phyloP scores from a whole-genome alignment of 345 rosid genomes.

The Ceriops decandra region DNA sequence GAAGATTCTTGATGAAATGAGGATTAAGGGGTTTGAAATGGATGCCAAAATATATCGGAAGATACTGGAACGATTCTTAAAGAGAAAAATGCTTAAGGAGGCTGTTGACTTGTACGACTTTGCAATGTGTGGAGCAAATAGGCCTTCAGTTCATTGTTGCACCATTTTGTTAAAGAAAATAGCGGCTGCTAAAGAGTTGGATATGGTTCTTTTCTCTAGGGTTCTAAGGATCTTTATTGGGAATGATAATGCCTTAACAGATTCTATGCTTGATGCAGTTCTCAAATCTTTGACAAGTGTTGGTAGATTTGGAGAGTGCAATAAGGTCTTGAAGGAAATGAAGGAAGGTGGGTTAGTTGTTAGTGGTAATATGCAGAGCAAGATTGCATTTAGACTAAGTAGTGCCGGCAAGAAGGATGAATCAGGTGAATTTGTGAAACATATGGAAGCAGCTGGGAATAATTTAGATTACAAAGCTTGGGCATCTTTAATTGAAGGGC shows the following conservation, averaged over 20 bases:
- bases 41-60: slow-evolving; percentile 53
- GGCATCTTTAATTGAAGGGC: slow-evolving; percentile 66
- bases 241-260: slow-evolving; percentile 55
- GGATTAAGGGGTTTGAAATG: slow-evolving; percentile 54
- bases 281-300: slow-evolving; percentile 65
- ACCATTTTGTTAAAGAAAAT: slow-evolving; percentile 64
- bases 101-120: slow-evolving; percentile 69
- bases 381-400: slow-evolving; percentile 55
- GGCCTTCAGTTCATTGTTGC: slow-evolving; percentile 49
- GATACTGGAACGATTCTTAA: slow-evolving; percentile 51
- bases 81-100: slow-evolving; percentile 65
- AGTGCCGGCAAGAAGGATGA: slow-evolving; percentile 54
- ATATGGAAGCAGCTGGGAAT: slow-evolving; percentile 47
- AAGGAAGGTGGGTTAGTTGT: slow-evolving; percentile 49
- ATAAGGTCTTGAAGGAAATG: slow-evolving; percentile 63
- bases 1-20: slow-evolving; percentile 71
- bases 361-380: slow-evolving; percentile 42
- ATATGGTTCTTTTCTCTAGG: slow-evolving; percentile 62
- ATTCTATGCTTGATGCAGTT: slow-evolving; percentile 53
- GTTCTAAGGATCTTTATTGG: slow-evolving; percentile 48
- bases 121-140: slow-evolving; percentile 60
- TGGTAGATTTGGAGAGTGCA: slow-evolving; percentile 52
- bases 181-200: slow-evolving; percentile 50
- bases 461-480: slow-evolving; percentile 51
- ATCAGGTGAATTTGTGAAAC: slow-evolving; percentile 42